Conservation (phyloP, 305 asterid species). For the Coffea humblotiana region DNA sequence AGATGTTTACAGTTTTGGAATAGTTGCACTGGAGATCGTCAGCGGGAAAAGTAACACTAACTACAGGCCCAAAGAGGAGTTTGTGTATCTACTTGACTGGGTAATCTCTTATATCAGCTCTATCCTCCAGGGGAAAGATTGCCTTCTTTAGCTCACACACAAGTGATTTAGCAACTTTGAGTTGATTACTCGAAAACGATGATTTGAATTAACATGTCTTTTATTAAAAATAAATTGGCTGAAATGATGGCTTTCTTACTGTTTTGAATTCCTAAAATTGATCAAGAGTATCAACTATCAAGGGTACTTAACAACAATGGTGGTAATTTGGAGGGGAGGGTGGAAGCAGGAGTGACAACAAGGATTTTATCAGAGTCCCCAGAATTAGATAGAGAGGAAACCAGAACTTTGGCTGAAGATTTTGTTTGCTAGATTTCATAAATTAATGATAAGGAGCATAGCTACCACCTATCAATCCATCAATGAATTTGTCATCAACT, state of each 20-base stretch:
- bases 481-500: background rate
- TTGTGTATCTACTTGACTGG: conserved; percentile 94
- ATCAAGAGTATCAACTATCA: background rate
- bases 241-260: background rate
- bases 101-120: conserved; percentile 34
- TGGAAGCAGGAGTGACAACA: background rate
- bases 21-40: conserved; percentile 79
- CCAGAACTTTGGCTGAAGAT: too few relatives aligned
- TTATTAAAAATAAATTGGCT: background rate
- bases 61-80: conserved; percentile 81
- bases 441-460: background rate
- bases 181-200: background rate
- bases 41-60: conserved; percentile 90
- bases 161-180: background rate
- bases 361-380: too few relatives aligned
- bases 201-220: background rate
- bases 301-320: background rate
- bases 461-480: background rate
- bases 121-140: background rate
- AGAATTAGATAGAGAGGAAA: too few relatives aligned
- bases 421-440: background rate
- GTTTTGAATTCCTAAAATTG: background rate
- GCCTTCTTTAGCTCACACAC: background rate
- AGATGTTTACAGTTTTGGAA: conserved; percentile 88
- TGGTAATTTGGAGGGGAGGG: background rate